A percentile compares a stretch with the other conserved stretches of the same genome.
Evolutionary conservation across 2,329 filamentous ascomycete species (phyloP).

Genomic region (Lachnellula hyalina): DNA sequence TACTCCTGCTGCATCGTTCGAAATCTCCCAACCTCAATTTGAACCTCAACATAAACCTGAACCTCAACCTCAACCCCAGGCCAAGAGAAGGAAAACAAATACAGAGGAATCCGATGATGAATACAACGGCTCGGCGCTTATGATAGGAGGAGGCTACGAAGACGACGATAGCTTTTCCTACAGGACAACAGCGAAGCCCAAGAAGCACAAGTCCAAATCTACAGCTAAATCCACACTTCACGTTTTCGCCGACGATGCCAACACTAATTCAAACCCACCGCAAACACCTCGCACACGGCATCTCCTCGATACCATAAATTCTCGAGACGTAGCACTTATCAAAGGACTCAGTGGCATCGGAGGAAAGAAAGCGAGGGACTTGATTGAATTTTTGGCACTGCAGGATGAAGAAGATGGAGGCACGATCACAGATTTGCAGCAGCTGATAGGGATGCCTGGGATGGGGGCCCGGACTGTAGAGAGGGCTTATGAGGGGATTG

Average conservation of each 20-base stretch:
- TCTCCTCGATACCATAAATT: slow-evolving; percentile 68
- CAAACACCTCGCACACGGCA: slow-evolving; percentile 46
- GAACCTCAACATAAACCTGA: slow-evolving; percentile 17
- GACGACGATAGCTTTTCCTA: slow-evolving; percentile 30
- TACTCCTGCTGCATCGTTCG: slow-evolving; percentile 20
- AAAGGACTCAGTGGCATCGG: slow-evolving; percentile 65
- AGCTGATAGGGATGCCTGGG: slow-evolving; percentile 50
- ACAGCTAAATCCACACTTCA: slow-evolving; percentile 26
- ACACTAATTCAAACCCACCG: slow-evolving; percentile 36
- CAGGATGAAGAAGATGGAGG: slow-evolving; percentile 37
- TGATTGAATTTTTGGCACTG: slow-evolving; percentile 51
- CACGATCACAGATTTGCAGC: slow-evolving; percentile 42
- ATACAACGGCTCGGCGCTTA: slow-evolving; percentile 25
- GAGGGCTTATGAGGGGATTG: slow-evolving; percentile 39
- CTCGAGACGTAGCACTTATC: slow-evolving; percentile 61
- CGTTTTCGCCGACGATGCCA: slow-evolving; percentile 34
- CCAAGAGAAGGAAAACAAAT: slow-evolving; percentile 26
- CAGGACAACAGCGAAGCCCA: slow-evolving; percentile 26
- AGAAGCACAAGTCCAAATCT: slow-evolving; percentile 29
- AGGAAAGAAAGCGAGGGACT: slow-evolving; percentile 61
- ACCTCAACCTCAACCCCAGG: slow-evolving; percentile 26
- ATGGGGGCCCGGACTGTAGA: slow-evolving; percentile 53
- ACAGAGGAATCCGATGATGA: slow-evolving; percentile 31
- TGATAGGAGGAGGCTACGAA: slow-evolving; percentile 38
- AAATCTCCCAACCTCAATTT: slow-evolving; percentile 4